Evolutionary conservation across 805 yeast genomes (phyloP).

Genomic region (Starmerella apis): DNA sequence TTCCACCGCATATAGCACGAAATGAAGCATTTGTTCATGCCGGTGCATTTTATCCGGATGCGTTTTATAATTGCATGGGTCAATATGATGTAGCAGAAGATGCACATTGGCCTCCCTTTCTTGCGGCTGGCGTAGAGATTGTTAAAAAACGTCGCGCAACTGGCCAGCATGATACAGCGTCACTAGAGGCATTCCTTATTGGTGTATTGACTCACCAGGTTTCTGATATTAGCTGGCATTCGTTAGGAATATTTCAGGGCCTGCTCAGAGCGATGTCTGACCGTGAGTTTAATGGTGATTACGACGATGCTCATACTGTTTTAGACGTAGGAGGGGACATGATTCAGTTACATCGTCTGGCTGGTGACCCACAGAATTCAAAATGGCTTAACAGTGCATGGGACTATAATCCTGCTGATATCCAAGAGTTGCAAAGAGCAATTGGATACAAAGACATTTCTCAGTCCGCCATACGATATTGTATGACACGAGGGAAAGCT

Average conservation of each 20-base stretch:
- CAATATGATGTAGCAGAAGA: constrained; percentile 46
- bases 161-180: constrained; percentile 16
- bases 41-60: constrained; percentile 63
- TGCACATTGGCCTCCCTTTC: constrained; percentile 62
- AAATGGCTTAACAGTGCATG: constrained; percentile 25
- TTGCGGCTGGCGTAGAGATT: constrained; percentile 38
- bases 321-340: constrained; percentile 60
- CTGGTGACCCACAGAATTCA: constrained; percentile 23
- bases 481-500: constrained; percentile 47
- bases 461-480: constrained; percentile 28
- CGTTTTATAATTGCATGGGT: constrained; percentile 51
- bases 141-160: constrained; percentile 33
- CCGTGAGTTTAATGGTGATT: constrained; percentile 46
- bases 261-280: constrained; percentile 42
- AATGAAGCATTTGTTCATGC: constrained; percentile 36
- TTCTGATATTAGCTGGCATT: constrained; percentile 61
- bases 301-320: constrained; percentile 40
- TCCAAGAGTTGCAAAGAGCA: constrained; percentile 38
- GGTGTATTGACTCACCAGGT: constrained; percentile 56
- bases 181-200: constrained; percentile 43
- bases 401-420: constrained; percentile 37
- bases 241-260: constrained; percentile 46
- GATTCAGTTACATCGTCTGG: constrained; percentile 36
- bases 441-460: constrained; percentile 19
- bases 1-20: constrained; percentile 33